These are phyloP conservation scores for Suhomyces kunorum DNA, from an alignment of 1,139 yeast species.

Conservation along the genomic window DNA sequence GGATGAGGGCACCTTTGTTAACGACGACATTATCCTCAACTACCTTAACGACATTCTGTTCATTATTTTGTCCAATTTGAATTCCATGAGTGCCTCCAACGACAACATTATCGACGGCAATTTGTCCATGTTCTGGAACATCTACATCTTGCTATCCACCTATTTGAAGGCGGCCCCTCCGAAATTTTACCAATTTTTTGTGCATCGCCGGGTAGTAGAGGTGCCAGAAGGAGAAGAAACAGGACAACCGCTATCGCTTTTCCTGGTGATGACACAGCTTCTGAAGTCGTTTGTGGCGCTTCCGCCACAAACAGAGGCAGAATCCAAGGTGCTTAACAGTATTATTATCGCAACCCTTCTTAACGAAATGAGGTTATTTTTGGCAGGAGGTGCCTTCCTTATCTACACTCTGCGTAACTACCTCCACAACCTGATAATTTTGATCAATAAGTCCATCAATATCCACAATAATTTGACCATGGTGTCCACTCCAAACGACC, in stretches of 20 bases:
- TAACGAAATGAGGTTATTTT: conserved; percentile 45
- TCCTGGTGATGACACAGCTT: conserved; percentile 18
- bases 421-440: conserved; percentile 49
- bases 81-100: conserved; percentile 15
- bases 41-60: conserved; percentile 45
- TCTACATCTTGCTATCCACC: conserved; percentile 42
- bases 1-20: conserved; percentile 18
- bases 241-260: conserved; percentile 8
- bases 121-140: conserved; percentile 43
- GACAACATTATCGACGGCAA: conserved; percentile 25
- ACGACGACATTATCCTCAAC: conserved; percentile 36
- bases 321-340: conserved; percentile 33
- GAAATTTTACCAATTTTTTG: conserved; percentile 37
- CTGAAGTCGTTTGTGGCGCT: conserved; percentile 23
- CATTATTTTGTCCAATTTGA: conserved; percentile 22
- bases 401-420: conserved; percentile 42
- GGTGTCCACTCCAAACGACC: conserved; percentile 10
- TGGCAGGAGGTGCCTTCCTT: conserved; percentile 30
- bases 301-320: conserved; percentile 20
- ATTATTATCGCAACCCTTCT: conserved; percentile 39
- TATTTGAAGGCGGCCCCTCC: conserved; percentile 42
- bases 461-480: conserved; percentile 14
- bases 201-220: conserved; percentile 26
- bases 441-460: conserved; percentile 44
- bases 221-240: background rate